Evolutionary conservation across 139 green algal genomes (phyloP).

Genomic region (Parachlorella kessleri): DNA sequence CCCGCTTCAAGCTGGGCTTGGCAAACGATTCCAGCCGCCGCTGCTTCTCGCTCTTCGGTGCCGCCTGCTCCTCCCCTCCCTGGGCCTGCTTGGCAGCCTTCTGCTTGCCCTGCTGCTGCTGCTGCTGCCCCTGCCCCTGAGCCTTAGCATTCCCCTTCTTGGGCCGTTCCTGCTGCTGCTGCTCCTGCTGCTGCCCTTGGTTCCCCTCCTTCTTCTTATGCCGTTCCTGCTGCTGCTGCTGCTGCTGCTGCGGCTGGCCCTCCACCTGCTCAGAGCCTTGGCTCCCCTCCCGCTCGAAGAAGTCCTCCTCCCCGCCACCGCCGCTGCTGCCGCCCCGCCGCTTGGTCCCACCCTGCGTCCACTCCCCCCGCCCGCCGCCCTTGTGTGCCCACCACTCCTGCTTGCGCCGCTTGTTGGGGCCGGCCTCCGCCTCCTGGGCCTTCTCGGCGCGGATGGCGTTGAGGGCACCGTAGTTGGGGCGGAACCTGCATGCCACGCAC

Average conservation of each 20-base stretch:
- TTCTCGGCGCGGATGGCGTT: constrained; percentile 16
- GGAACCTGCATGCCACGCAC: neutral
- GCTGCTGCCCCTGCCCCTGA: constrained; percentile 20
- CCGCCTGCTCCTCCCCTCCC: neutral
- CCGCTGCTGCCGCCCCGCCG: neutral
- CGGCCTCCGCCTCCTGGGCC: neutral
- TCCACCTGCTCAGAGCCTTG: neutral
- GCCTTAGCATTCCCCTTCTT: constrained; percentile 26
- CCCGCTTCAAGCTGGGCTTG: constrained; percentile 26
- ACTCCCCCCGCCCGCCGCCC: neutral
- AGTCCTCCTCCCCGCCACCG: neutral
- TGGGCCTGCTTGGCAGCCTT: constrained; percentile 10
- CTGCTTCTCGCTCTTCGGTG: constrained; percentile 13
- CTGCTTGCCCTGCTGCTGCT: neutral
- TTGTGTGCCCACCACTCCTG: neutral
- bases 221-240: neutral
- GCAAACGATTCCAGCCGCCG: constrained; percentile 36
- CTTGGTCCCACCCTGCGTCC: neutral
- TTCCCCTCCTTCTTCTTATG: neutral
- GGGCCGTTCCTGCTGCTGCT: constrained; percentile 16
- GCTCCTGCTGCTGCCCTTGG: neutral
- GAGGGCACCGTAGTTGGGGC: constrained; percentile 33
- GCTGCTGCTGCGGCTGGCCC: constrained; percentile 39
- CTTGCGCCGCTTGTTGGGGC: constrained; percentile 8
- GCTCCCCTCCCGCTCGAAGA: neutral